Evolutionary conservation across 306 rosid genomes (phyloP).

Genomic region (Lathyrus oleraceus): DNA sequence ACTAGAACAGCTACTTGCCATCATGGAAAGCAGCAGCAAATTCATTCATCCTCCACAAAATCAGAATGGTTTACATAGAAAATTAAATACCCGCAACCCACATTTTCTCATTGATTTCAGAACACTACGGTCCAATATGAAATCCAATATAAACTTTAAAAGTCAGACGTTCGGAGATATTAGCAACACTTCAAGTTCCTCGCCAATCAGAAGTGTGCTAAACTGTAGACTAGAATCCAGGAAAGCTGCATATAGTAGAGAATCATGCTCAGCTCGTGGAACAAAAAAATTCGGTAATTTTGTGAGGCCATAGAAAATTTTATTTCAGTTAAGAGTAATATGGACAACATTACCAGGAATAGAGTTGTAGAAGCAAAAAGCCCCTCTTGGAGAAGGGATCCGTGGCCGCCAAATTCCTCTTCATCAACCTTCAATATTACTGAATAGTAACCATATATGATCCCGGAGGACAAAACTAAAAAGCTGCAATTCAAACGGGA

Average conservation of each 20-base stretch:
- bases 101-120: conserved; percentile 28
- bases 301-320: neutral
- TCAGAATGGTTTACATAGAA: conserved; percentile 42
- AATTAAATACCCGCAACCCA: conserved; percentile 35
- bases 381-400: conserved; percentile 98
- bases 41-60: conserved; percentile 45
- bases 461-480: conserved; percentile 66
- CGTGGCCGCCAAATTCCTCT: conserved; percentile 97
- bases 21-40: conserved; percentile 45
- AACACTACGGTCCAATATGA: neutral
- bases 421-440: conserved; percentile 87
- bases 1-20: conserved; percentile 43
- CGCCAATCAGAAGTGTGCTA: conserved; percentile 84
- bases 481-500: conserved; percentile 56
- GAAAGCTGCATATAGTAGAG: conserved; percentile 66
- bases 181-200: conserved; percentile 35
- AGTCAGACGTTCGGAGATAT: conserved; percentile 28
- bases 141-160: conserved; percentile 12
- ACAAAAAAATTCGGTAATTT: neutral
- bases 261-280: conserved; percentile 20
- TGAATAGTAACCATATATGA: conserved; percentile 81
- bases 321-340: conserved; percentile 1
- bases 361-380: conserved; percentile 92
- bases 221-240: conserved; percentile 89
- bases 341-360: conserved; percentile 68